A percentile compares a stretch with the other conserved stretches of the same genome.
Evolutionary conservation across 2,329 filamentous ascomycete genomes (phyloP).

Genomic region (Microcyclospora pomicola): DNA sequence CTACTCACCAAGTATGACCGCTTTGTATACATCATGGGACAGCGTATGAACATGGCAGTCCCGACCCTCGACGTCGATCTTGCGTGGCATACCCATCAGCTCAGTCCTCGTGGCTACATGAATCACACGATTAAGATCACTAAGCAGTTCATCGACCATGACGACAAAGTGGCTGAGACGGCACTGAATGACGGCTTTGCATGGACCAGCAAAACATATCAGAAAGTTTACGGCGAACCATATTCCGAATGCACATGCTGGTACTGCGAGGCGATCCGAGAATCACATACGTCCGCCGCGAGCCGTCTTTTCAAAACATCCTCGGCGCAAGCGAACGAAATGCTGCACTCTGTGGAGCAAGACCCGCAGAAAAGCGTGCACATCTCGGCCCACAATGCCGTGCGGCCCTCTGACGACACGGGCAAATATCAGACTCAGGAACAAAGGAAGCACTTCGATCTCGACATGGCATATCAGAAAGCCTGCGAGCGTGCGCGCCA

Average conservation of each 20-base stretch:
- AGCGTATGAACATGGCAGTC: conserved; percentile 38
- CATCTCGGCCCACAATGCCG: conserved; percentile 60
- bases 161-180: conserved; percentile 66
- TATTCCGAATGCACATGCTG: conserved; percentile 71
- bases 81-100: conserved; percentile 70
- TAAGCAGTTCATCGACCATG: conserved; percentile 58
- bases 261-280: conserved; percentile 64
- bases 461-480: conserved; percentile 44
- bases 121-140: conserved; percentile 37
- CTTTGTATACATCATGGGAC: conserved; percentile 47
- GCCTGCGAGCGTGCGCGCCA: conserved; percentile 25
- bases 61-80: conserved; percentile 64
- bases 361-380: conserved; percentile 48
- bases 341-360: conserved; percentile 33
- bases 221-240: conserved; percentile 48
- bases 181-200: conserved; percentile 52
- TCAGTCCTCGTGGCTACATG: conserved; percentile 51
- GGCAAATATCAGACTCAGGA: conserved; percentile 9
- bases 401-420: conserved; percentile 27
- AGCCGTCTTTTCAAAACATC: conserved; percentile 31
- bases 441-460: conserved; percentile 22
- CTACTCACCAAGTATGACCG: conserved; percentile 51
- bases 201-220: conserved; percentile 59
- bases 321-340: conserved; percentile 15
- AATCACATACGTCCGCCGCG: conserved; percentile 38